Conservation (phyloP, 768 basidiomycete species). For the Russula compacta region DNA sequence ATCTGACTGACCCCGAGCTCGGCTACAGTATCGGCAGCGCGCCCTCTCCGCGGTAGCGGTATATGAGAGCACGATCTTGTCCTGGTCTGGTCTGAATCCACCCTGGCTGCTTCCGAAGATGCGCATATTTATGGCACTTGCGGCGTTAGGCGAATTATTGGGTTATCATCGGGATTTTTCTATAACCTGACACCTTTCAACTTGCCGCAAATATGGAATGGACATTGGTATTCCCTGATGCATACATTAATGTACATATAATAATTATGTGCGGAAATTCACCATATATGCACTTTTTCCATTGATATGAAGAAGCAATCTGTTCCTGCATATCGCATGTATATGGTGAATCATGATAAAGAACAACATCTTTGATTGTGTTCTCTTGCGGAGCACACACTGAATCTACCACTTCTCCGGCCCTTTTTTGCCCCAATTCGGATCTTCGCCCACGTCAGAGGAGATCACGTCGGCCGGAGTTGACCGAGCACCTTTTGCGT, state of each 20-base stretch:
- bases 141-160: conserved; percentile 6
- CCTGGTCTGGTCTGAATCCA: neutral
- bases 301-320: neutral
- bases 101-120: neutral
- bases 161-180: neutral
- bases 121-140: neutral
- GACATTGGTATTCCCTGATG: neutral
- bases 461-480: conserved; percentile 19
- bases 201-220: conserved; percentile 10
- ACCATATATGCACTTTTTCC: neutral
- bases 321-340: neutral
- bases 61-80: too few relatives aligned
- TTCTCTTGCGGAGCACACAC: neutral
- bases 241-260: neutral
- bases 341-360: neutral
- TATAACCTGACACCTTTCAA: conserved; percentile 1
- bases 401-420: conserved; percentile 9
- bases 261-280: neutral
- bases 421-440: neutral
- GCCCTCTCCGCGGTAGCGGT: conserved; percentile 6
- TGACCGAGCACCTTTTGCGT: conserved; percentile 61
- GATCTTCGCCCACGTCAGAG: neutral
- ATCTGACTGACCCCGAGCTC: neutral
- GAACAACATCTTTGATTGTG: neutral
- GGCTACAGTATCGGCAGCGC: neutral